Evolutionary conservation across 768 basidiomycete species (phyloP).

Genomic region (Leucocoprinus sp.): DNA sequence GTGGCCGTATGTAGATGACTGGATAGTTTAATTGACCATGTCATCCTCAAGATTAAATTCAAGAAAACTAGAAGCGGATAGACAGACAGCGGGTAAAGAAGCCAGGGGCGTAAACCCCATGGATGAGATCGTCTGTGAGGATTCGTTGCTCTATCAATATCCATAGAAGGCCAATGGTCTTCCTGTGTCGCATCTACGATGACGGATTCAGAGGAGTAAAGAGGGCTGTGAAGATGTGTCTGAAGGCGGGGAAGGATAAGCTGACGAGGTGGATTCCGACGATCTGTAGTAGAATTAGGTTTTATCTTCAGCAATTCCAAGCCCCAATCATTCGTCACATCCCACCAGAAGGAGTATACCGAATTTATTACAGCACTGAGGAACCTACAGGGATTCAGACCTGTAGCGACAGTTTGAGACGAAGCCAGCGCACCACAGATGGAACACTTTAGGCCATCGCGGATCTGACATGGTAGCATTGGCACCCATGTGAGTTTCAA

Average conservation of each 20-base stretch:
- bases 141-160: constrained; percentile 17
- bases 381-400: constrained; percentile 44
- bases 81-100: constrained; percentile 72
- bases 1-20: constrained; percentile 72
- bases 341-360: constrained; percentile 98
- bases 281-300: constrained; percentile 19
- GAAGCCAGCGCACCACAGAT: constrained; percentile 56
- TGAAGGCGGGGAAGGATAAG: constrained; percentile 33
- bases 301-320: constrained; percentile 56
- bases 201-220: constrained; percentile 16
- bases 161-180: constrained; percentile 14
- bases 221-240: constrained; percentile 30
- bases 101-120: constrained; percentile 63
- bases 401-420: background rate
- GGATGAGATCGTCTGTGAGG: constrained; percentile 33
- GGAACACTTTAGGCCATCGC: constrained; percentile 70
- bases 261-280: constrained; percentile 30
- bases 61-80: constrained; percentile 80
- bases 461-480: constrained; percentile 34
- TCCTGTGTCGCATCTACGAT: constrained; percentile 16
- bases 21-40: constrained; percentile 89
- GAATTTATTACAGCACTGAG: constrained; percentile 83
- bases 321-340: constrained; percentile 97
- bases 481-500: constrained; percentile 46
- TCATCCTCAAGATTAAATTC: constrained; percentile 84